Conservation (phyloP, 345 rosid genomes). For the Salix exigua region DNA sequence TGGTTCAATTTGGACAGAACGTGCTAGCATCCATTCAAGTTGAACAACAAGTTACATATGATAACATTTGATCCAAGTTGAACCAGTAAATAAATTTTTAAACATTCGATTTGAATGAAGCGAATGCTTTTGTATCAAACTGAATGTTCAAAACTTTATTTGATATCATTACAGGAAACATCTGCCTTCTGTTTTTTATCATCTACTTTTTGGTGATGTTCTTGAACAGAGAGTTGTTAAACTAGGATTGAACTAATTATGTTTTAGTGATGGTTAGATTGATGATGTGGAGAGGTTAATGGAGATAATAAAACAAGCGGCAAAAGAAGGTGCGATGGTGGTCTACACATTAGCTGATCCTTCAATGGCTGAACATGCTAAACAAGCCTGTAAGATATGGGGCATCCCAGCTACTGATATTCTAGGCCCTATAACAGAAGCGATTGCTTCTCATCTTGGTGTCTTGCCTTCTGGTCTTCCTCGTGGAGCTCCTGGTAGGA, state of each 20-base stretch:
- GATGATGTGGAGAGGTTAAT: constrained; percentile 66
- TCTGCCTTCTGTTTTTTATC: not conserved
- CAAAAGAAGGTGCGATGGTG: constrained; percentile 71
- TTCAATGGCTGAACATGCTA: constrained; percentile 66
- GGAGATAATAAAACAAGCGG: constrained; percentile 80
- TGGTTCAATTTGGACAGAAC: no score
- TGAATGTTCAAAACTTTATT: no score
- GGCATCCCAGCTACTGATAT: constrained; percentile 65
- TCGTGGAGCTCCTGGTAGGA: constrained; percentile 62
- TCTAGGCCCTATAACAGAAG: constrained; percentile 80
- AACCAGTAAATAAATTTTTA: not conserved
- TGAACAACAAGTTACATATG: no score
- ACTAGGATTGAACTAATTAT: not conserved
- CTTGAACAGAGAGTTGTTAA: not conserved
- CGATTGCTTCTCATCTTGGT: constrained; percentile 73
- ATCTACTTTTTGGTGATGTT: not conserved
- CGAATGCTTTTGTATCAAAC: no score
- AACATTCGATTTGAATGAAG: not conserved
- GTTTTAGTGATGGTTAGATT: constrained; percentile 33
- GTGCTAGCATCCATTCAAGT: not conserved
- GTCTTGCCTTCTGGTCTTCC: constrained; percentile 81
- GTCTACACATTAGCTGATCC: constrained; percentile 78
- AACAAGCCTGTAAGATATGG: constrained; percentile 65
- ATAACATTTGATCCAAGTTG: no score
- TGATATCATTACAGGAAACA: not conserved